Evolutionary conservation across 768 basidiomycete species (phyloP).

Genomic region (Russula griseocarnosa): DNA sequence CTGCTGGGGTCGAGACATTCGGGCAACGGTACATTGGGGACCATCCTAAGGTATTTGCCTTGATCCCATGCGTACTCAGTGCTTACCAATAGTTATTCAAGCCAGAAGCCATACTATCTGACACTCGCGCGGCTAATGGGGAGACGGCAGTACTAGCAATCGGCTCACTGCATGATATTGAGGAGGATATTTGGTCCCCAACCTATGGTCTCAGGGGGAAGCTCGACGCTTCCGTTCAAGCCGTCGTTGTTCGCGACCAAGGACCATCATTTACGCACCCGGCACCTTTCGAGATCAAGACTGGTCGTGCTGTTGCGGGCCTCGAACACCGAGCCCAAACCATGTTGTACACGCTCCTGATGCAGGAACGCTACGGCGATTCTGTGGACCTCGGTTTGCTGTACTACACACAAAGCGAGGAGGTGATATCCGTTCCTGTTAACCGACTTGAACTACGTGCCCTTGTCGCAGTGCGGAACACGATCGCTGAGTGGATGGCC

Average conservation of each 20-base stretch:
- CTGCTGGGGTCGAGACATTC: conserved; percentile 63
- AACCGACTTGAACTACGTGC: conserved; percentile 80
- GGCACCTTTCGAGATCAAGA: conserved; percentile 94
- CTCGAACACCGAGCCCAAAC: conserved; percentile 98
- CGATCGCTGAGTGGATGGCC: conserved; percentile 75
- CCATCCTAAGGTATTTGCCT: conserved; percentile 53
- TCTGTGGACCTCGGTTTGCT: conserved; percentile 79
- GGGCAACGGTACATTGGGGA: conserved; percentile 60
- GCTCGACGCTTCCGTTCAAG: conserved; percentile 83
- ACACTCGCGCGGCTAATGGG: conserved; percentile 54
- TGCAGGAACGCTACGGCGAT: conserved; percentile 85
- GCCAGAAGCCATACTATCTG: conserved; percentile 61
- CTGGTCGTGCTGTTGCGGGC: conserved; percentile 67
- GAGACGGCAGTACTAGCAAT: conserved; percentile 64
- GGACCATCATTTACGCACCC: conserved; percentile 37
- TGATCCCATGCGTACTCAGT: conserved; percentile 7
- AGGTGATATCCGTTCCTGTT: conserved; percentile 78
- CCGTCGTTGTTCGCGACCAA: conserved; percentile 45
- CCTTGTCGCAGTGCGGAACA: conserved; percentile 77
- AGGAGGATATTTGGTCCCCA: conserved; percentile 98
- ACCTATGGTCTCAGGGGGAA: conserved; percentile 94
- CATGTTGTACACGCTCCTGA: conserved; percentile 90
- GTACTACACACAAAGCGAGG: conserved; percentile 91
- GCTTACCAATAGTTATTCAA: conserved; percentile 33
- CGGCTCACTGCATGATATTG: conserved; percentile 73